These are phyloP conservation scores for Xanthoconium purpureum DNA, from an alignment of 768 basidiomycete species.

Conservation along the genomic window DNA sequence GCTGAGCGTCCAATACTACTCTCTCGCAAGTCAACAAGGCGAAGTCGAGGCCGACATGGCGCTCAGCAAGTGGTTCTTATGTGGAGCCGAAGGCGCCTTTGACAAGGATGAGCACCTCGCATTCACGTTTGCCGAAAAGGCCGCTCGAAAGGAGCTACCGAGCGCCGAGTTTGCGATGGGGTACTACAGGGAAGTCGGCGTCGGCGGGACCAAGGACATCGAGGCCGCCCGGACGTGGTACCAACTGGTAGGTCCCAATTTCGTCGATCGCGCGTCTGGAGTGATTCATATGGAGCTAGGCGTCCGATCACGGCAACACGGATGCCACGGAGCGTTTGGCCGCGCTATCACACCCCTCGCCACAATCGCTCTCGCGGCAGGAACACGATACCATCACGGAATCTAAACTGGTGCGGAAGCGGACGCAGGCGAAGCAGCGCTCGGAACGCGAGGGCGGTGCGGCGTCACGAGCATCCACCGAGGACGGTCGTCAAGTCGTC, in stretches of 20 bases:
- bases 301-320: slow-evolving; percentile 70
- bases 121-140: slow-evolving; percentile 87
- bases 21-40: slow-evolving; percentile 75
- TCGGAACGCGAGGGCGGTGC: slow-evolving; percentile 31
- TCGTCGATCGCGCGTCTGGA: background rate
- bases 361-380: slow-evolving; percentile 65
- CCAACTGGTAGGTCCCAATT: slow-evolving; percentile 41
- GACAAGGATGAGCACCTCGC: slow-evolving; percentile 88
- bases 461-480: slow-evolving; percentile 15
- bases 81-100: slow-evolving; percentile 73
- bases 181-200: slow-evolving; percentile 91
- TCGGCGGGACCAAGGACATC: slow-evolving; percentile 67
- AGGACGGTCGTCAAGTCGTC: slow-evolving; percentile 45
- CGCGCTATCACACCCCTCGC: slow-evolving; percentile 61
- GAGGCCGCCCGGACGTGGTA: slow-evolving; percentile 79
- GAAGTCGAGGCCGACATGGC: slow-evolving; percentile 97
- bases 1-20: slow-evolving; percentile 88
- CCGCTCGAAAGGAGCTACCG: slow-evolving; percentile 67
- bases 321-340: slow-evolving; percentile 75
- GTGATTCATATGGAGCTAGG: slow-evolving; percentile 25
- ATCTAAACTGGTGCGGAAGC: slow-evolving; percentile 73
- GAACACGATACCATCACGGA: slow-evolving; percentile 83
- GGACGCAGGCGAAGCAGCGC: slow-evolving; percentile 69
- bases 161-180: slow-evolving; percentile 95
- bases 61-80: slow-evolving; percentile 94